These are phyloP conservation scores for Furcasterigmium sp. DNA, from an alignment of 2,329 filamentous ascomycete species.

Conservation along the genomic window DNA sequence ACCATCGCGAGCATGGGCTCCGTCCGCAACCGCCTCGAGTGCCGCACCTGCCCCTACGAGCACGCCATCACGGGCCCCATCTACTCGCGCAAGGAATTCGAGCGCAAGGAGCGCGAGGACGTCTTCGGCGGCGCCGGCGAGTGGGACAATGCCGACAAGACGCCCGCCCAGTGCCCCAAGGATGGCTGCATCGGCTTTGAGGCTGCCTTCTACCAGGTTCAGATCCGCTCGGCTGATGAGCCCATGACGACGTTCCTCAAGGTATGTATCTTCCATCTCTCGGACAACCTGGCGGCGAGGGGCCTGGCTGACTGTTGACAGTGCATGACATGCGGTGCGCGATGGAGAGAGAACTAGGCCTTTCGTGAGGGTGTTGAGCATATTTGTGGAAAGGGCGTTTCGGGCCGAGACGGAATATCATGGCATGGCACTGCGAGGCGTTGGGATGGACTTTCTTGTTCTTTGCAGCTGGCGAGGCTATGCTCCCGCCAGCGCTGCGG, in stretches of 20 bases:
- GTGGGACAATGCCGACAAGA: slow-evolving; percentile 90
- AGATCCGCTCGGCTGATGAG: slow-evolving; percentile 97
- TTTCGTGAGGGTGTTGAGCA: background rate
- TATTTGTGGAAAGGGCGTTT: too few relatives aligned
- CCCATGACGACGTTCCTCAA: slow-evolving; percentile 97
- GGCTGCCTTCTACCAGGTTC: slow-evolving; percentile 93
- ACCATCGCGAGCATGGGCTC: slow-evolving; percentile 59
- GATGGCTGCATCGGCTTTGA: slow-evolving; percentile 75
- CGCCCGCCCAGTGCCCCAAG: slow-evolving; percentile 73
- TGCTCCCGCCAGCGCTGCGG: too few relatives aligned
- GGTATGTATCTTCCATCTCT: slow-evolving; percentile 37
- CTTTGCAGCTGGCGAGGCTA: too few relatives aligned
- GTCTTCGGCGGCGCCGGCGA: slow-evolving; percentile 84
- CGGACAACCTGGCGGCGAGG: too few relatives aligned
- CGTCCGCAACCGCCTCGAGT: slow-evolving; percentile 80
- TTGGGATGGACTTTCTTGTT: slow-evolving; percentile 11
- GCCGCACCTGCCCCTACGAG: slow-evolving; percentile 91
- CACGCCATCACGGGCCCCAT: slow-evolving; percentile 74
- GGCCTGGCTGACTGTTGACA: slow-evolving; percentile 23
- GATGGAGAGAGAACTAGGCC: slow-evolving; percentile 61
- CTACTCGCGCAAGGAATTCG: slow-evolving; percentile 79
- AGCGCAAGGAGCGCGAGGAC: slow-evolving; percentile 81
- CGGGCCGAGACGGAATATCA: too few relatives aligned
- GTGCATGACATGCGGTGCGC: slow-evolving; percentile 62
- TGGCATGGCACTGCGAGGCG: slow-evolving; percentile 19